Percentiles rank a stretch among this genome's conserved stretches.
phyloP scores from a whole-genome alignment of 768 basidiomycete genomes.

The Boletus speciosus region DNA sequence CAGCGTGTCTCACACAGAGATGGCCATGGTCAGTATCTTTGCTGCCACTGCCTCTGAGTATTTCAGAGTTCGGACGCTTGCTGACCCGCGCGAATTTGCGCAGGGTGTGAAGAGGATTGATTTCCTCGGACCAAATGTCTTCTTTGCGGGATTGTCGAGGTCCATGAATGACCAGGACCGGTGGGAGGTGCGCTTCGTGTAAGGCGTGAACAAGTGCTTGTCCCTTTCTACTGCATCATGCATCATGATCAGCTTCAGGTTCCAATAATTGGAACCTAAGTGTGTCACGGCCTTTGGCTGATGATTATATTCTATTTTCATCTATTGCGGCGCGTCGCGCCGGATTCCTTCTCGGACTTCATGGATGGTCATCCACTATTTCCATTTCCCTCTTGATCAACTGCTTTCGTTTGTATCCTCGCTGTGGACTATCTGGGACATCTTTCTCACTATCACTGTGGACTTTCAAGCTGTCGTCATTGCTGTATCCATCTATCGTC shows the following conservation, averaged over 20 bases:
- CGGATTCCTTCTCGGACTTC: conserved; percentile 7
- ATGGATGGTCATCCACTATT: conserved; percentile 12
- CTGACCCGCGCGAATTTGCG: conserved; percentile 34
- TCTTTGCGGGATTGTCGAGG: conserved; percentile 31
- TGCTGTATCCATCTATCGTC: conserved; percentile 16
- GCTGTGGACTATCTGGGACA: conserved; percentile 6
- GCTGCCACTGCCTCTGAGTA: conserved; percentile 25
- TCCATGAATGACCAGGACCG: conserved; percentile 25
- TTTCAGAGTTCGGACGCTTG: conserved; percentile 25
- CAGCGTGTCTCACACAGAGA: conserved; percentile 24
- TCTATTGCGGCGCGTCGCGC: conserved; percentile 4
- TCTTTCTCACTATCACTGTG: conserved; percentile 5
- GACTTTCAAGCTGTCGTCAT: conserved; percentile 2
- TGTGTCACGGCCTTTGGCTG: neutral
- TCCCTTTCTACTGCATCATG: conserved; percentile 1
- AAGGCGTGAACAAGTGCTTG: conserved; percentile 9
- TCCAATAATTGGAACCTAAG: conserved; percentile 13
- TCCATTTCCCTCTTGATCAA: neutral
- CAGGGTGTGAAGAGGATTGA: conserved; percentile 41
- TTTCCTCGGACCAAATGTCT: conserved; percentile 31
- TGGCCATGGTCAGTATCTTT: conserved; percentile 23
- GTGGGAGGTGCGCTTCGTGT: conserved; percentile 29
- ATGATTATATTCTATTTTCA: conserved; percentile 17
- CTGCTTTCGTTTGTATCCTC: conserved; percentile 12
- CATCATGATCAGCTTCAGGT: conserved; percentile 9